A percentile compares a stretch with the other conserved stretches of the same genome.
phyloP scores from a whole-genome alignment of 1,139 yeast species.

The Hemisphaericaspora xylanilytica region DNA sequence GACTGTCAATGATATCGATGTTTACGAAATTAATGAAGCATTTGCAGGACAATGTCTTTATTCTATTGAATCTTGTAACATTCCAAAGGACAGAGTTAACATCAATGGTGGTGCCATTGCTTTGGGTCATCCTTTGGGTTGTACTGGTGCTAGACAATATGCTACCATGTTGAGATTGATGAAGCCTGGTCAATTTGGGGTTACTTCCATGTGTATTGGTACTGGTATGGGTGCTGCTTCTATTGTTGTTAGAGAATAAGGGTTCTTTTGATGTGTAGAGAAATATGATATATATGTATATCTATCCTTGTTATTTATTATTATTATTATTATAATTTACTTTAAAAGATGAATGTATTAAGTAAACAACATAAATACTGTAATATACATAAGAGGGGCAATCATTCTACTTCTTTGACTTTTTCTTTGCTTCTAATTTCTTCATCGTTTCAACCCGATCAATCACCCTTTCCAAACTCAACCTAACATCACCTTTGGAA shows the following conservation, averaged over 20 bases:
- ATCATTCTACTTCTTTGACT: constrained; percentile 1
- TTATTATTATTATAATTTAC: neutral
- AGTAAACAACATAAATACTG: too few species aligned
- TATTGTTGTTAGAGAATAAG: constrained; percentile 14
- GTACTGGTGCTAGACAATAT: constrained; percentile 17
- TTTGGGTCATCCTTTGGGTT: constrained; percentile 16
- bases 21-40: constrained; percentile 16
- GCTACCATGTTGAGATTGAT: constrained; percentile 16
- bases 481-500: constrained; percentile 77
- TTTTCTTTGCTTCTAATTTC: constrained; percentile 30
- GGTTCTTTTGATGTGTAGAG: too few species aligned
- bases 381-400: neutral
- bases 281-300: too few species aligned
- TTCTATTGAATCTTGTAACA: constrained; percentile 11
- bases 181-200: constrained; percentile 16
- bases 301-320: neutral
- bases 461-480: constrained; percentile 70
- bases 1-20: constrained; percentile 13
- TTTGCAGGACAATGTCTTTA: constrained; percentile 18
- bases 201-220: constrained; percentile 18
- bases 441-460: constrained; percentile 47
- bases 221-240: constrained; percentile 18
- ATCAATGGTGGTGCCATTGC: constrained; percentile 17
- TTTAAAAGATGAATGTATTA: too few species aligned
- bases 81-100: constrained; percentile 14